phyloP scores from a whole-genome alignment of 176 grass and related monocot species.

The Panicum miliaceum region DNA sequence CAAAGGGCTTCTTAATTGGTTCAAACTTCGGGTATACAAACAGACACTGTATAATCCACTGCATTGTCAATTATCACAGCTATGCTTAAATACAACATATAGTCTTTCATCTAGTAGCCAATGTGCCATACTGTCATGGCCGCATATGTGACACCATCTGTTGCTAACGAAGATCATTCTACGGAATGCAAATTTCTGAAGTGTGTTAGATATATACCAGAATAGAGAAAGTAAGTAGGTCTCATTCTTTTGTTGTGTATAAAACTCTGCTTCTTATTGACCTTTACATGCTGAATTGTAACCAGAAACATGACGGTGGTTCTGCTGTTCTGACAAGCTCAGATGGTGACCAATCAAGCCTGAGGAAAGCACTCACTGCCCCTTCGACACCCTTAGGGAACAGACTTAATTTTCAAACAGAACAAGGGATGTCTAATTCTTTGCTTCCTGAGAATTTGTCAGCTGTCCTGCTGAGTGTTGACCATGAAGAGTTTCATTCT shows the following conservation, averaged over 20 bases:
- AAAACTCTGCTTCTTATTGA: constrained; percentile 20
- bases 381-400: constrained; percentile 57
- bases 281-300: constrained; percentile 28
- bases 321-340: constrained; percentile 60
- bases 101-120: constrained; percentile 15
- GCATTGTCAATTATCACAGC: constrained; percentile 17
- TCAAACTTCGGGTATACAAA: constrained; percentile 69
- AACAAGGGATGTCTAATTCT: constrained; percentile 49
- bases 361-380: constrained; percentile 65
- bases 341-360: constrained; percentile 72
- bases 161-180: constrained; percentile 22
- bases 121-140: constrained; percentile 10
- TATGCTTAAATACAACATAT: neutral
- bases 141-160: neutral
- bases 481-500: constrained; percentile 54
- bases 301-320: constrained; percentile 69
- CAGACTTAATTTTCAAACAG: constrained; percentile 50
- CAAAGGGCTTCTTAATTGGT: constrained; percentile 80
- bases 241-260: neutral
- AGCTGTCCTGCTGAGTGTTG: constrained; percentile 49
- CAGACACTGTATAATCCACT: neutral
- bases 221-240: constrained; percentile 13
- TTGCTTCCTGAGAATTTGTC: constrained; percentile 55
- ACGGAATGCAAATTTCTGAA: constrained; percentile 5
- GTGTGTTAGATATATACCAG: constrained; percentile 20